Base-by-base conservation (phyloP, 2,329 filamentous ascomycete species). In the Mariannaea elegans region DNA sequence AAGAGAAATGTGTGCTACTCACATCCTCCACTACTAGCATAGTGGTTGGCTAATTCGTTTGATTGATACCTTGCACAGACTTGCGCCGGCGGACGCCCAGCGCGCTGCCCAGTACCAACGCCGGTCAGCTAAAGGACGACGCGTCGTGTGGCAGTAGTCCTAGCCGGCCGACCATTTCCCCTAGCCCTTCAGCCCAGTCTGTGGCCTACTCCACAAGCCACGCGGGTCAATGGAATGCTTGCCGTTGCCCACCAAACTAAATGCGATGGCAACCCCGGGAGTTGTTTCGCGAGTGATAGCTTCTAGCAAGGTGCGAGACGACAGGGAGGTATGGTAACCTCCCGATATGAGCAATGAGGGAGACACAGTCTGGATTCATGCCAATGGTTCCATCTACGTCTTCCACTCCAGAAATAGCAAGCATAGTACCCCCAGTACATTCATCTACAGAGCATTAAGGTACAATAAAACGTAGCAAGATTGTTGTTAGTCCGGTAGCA, bases 201-300 rank as follows among this genome's bases (percentile, higher is more conserved):
- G 54, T 61, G 47, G 27, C 29, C 48, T 63, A 49, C 63, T 71
- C 68, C 68, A 70, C 68, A 71, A 68, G 68, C 68, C 68, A 71
- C 68, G 67, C 65, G 68, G 65, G 56, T 71, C 65, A 62, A 63
- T 61, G 64, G 68, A 70, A 69, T 70, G 65, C 54, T 65, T 55
- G 47, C 48, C 52, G 57, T 54, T 56, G 55, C 42, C 44, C 39
- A 53, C 42, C 12, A 49, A 56, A 38, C 39, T 61, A 19, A 45
- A 41, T 29, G 49, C 29, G 48, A 68, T 61, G 48, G 48, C 55
- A 55, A 59, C 50, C 58, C 62, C 56, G 58, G 64, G 54, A 64
- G 56, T 46, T 44, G 19, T 23, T 24, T 50, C 42, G 41, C 31
- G 45, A 38, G 47, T 44, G 55, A 44, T 41, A 59, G 46, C 34